phyloP scores from a whole-genome alignment of 2,329 filamentous ascomycete genomes.

The Phialemoniopsis sp. region DNA sequence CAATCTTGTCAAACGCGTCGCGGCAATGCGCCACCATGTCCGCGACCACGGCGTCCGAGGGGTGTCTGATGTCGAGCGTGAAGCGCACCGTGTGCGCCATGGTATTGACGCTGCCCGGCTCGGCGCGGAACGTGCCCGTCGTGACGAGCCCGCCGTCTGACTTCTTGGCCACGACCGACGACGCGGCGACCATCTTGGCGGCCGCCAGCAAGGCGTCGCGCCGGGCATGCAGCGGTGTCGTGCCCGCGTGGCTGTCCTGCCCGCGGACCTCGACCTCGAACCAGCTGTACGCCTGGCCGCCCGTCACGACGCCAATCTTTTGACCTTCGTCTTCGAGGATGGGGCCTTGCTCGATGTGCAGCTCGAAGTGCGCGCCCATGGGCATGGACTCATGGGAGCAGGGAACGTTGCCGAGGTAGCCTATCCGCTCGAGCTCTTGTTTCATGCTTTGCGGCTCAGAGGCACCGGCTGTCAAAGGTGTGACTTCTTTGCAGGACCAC shows the following conservation, averaged over 20 bases:
- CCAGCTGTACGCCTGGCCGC: conserved; percentile 74
- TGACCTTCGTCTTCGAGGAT: conserved; percentile 61
- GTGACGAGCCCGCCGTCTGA: conserved; percentile 19
- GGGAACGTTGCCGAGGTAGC: conserved; percentile 59
- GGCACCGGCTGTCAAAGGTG: conserved; percentile 14
- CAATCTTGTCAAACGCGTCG: conserved; percentile 47
- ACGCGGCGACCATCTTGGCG: conserved; percentile 25
- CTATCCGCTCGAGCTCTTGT: conserved; percentile 66
- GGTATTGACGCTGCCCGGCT: conserved; percentile 63
- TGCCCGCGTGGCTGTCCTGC: conserved; percentile 69
- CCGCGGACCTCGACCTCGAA: conserved; percentile 63
- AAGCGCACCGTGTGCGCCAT: conserved; percentile 66
- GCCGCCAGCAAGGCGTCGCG: conserved; percentile 23
- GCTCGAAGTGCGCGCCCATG: conserved; percentile 74
- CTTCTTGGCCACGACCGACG: conserved; percentile 16
- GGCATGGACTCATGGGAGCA: conserved; percentile 56
- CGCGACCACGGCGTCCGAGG: conserved; percentile 47
- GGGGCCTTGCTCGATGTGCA: conserved; percentile 83
- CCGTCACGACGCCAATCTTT: conserved; percentile 66
- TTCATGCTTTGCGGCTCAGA: conserved; percentile 60
- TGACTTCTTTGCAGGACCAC: conserved; percentile 57
- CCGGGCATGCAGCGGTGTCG: conserved; percentile 47
- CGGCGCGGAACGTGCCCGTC: conserved; percentile 17
- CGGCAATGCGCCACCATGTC: conserved; percentile 6
- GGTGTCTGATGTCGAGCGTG: conserved; percentile 62